phyloP scores from a whole-genome alignment of 2,329 filamentous ascomycete genomes.

The Hortaea werneckii region DNA sequence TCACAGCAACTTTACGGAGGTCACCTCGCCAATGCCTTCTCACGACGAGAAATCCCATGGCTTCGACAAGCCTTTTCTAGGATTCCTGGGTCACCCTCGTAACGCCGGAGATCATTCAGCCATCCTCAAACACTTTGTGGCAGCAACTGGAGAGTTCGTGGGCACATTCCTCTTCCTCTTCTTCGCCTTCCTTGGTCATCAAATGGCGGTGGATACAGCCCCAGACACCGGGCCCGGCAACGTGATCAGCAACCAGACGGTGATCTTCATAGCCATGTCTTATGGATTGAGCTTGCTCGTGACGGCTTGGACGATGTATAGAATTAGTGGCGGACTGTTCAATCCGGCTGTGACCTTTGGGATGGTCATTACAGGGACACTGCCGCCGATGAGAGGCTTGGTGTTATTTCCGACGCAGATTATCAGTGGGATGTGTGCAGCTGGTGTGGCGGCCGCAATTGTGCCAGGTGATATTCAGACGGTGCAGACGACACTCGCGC shows the following conservation, averaged over 20 bases:
- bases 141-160: conserved; percentile 3
- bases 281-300: conserved; percentile 24
- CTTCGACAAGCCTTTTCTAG: conserved; percentile 8
- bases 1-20: too few relatives aligned
- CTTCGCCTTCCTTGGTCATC: conserved; percentile 21
- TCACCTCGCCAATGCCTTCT: too few relatives aligned
- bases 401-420: conserved; percentile 22
- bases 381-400: conserved; percentile 17
- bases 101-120: conserved; percentile 1
- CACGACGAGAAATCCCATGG: neutral
- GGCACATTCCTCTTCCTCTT: conserved; percentile 26
- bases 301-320: conserved; percentile 21
- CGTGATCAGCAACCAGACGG: conserved; percentile 12
- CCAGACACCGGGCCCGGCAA: conserved; percentile 9
- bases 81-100: conserved; percentile 3
- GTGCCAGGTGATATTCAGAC: conserved; percentile 20
- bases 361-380: conserved; percentile 17
- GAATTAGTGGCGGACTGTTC: conserved; percentile 19
- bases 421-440: conserved; percentile 21
- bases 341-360: conserved; percentile 25
- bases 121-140: neutral
- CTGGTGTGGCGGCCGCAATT: conserved; percentile 19
- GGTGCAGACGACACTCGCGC: conserved; percentile 20
- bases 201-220: conserved; percentile 15
- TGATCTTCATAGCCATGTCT: conserved; percentile 21